Conservation (phyloP, 129 eudicot genomes). For the Pulicaria dysenterica region DNA sequence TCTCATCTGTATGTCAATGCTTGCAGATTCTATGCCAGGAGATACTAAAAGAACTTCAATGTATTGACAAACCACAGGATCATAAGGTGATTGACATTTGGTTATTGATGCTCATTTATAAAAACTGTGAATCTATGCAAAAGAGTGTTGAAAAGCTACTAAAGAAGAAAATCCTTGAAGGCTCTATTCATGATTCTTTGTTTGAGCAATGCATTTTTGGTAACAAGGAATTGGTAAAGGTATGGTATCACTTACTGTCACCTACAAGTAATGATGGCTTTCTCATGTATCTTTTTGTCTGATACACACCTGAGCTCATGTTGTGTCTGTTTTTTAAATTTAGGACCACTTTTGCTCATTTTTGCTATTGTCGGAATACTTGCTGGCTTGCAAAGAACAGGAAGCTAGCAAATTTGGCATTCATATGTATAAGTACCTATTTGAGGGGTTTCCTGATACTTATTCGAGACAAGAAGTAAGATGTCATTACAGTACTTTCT, state of each 20-base stretch:
- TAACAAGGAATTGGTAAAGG: constrained; percentile 72
- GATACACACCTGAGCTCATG: constrained; percentile 20
- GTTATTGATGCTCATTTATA: constrained; percentile 69
- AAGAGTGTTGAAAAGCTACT: constrained; percentile 67
- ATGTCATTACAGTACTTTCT: background rate
- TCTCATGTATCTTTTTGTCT: background rate
- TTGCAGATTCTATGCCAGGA: constrained; percentile 74
- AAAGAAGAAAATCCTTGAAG: constrained; percentile 69
- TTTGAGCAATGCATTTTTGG: constrained; percentile 78
- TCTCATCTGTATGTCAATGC: constrained; percentile 18
- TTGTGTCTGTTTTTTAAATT: constrained; percentile 19
- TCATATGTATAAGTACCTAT: constrained; percentile 59
- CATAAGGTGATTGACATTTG: constrained; percentile 85
- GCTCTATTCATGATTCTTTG: constrained; percentile 55
- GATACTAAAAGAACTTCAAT: constrained; percentile 71
- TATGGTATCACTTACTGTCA: constrained; percentile 34
- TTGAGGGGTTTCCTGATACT: constrained; percentile 69
- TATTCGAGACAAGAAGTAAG: constrained; percentile 89
- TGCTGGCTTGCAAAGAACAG: constrained; percentile 77
- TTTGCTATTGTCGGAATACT: constrained; percentile 62
- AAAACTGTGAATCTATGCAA: constrained; percentile 71
- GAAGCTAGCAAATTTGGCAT: constrained; percentile 61
- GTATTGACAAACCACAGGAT: constrained; percentile 59
- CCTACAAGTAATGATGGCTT: background rate
- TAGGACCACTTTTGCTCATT: constrained; percentile 70